Conservation (phyloP, 768 basidiomycete genomes). For the Suillus sp. region DNA sequence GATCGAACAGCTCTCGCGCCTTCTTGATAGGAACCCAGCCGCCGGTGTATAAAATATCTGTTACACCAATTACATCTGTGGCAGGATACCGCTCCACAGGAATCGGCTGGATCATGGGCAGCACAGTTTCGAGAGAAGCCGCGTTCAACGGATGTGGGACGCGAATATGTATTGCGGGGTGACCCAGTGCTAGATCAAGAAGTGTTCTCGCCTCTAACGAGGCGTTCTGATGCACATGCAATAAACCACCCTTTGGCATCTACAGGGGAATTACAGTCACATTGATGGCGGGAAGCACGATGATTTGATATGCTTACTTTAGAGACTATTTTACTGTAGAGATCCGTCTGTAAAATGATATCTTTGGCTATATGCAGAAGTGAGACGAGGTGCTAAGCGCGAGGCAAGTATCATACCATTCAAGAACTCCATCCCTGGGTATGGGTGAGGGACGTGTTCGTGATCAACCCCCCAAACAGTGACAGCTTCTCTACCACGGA, state of each 20-base stretch:
- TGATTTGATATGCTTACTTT: constrained; percentile 29
- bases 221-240: constrained; percentile 48
- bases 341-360: constrained; percentile 38
- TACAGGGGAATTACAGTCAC: constrained; percentile 10
- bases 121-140: constrained; percentile 24
- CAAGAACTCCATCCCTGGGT: constrained; percentile 77
- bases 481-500: constrained; percentile 53
- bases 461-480: constrained; percentile 59
- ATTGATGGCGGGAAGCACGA: not conserved
- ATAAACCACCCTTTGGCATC: constrained; percentile 53
- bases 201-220: constrained; percentile 40
- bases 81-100: constrained; percentile 22
- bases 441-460: constrained; percentile 56
- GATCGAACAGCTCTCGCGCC: constrained; percentile 39
- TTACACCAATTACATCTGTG: constrained; percentile 27
- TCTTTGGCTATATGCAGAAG: constrained; percentile 26
- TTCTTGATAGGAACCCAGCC: constrained; percentile 39
- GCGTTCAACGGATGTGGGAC: constrained; percentile 24
- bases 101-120: constrained; percentile 41
- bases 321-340: constrained; percentile 42
- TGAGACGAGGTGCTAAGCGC: not conserved
- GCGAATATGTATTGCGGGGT: constrained; percentile 44
- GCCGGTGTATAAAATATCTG: constrained; percentile 30
- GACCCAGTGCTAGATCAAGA: constrained; percentile 37
- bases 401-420: constrained; percentile 46